Evolutionary conservation across 164 flowering plant genomes (phyloP).

Genomic region (Dillenia turbinata): DNA sequence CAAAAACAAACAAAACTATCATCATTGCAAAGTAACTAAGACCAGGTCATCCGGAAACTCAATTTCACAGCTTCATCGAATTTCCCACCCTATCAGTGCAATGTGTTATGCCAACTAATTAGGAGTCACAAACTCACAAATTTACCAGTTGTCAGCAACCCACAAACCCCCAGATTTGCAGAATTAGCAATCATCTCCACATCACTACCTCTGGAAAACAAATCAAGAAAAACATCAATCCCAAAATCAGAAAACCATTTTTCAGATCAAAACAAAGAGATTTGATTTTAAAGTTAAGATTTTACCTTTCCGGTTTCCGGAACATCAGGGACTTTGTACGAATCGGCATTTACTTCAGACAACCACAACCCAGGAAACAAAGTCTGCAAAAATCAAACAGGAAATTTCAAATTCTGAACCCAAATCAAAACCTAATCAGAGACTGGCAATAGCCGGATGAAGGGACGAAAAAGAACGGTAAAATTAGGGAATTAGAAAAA

Average conservation of each 20-base stretch:
- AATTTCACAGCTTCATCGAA: slow-evolving; percentile 2
- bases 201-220: slow-evolving; percentile 19
- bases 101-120: slow-evolving; percentile 13
- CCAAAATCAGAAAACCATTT: no score
- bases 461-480: no score
- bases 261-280: no score
- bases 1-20: slow-evolving; percentile 9
- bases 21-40: neutral
- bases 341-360: slow-evolving; percentile 42
- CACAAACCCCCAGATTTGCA: slow-evolving; percentile 2
- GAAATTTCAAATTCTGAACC: no score
- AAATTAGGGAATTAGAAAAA: neutral
- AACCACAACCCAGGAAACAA: slow-evolving; percentile 56
- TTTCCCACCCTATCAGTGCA: slow-evolving; percentile 12
- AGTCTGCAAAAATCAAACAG: slow-evolving; percentile 24
- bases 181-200: neutral
- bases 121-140: slow-evolving; percentile 6
- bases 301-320: slow-evolving; percentile 35
- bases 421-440: neutral
- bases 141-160: slow-evolving; percentile 11
- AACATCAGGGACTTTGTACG: slow-evolving; percentile 45
- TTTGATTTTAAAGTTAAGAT: no score
- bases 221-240: neutral
- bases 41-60: neutral
- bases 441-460: neutral